Evolutionary conservation across 768 basidiomycete genomes (phyloP).

Genomic region (Antrodiella citrinella): DNA sequence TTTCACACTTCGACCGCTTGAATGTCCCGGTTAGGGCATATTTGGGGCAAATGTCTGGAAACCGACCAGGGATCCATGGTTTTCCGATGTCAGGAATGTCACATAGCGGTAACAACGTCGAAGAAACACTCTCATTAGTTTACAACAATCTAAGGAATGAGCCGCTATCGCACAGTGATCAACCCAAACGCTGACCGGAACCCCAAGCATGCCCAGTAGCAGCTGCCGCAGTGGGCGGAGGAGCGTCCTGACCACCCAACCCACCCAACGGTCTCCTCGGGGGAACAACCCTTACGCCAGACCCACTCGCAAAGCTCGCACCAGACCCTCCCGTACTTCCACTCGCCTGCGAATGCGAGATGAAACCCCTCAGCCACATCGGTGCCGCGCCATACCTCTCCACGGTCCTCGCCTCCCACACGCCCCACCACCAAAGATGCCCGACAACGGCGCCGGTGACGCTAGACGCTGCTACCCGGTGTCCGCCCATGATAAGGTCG

Average conservation of each 20-base stretch:
- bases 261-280: conserved; percentile 27
- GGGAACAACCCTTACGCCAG: conserved; percentile 51
- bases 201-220: conserved; percentile 43
- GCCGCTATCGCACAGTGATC: background rate
- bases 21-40: no score
- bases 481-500: conserved; percentile 61
- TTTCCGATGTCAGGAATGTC: no score
- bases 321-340: conserved; percentile 25
- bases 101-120: no score
- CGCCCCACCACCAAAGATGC: conserved; percentile 74
- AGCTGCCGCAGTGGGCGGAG: conserved; percentile 7
- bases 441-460: conserved; percentile 71
- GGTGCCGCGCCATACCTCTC: conserved; percentile 47
- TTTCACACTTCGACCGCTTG: no score
- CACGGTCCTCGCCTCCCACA: conserved; percentile 42
- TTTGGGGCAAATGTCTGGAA: no score
- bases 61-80: no score
- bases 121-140: no score
- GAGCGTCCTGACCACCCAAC: background rate
- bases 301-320: conserved; percentile 18
- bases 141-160: background rate
- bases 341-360: conserved; percentile 31
- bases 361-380: conserved; percentile 42
- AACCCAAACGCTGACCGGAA: conserved; percentile 41
- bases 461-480: conserved; percentile 42